Evolutionary conservation across 805 yeast species (phyloP), one percentile per base, ranked within the genome.

Genomic region (Komagataella phaffii): DNA sequence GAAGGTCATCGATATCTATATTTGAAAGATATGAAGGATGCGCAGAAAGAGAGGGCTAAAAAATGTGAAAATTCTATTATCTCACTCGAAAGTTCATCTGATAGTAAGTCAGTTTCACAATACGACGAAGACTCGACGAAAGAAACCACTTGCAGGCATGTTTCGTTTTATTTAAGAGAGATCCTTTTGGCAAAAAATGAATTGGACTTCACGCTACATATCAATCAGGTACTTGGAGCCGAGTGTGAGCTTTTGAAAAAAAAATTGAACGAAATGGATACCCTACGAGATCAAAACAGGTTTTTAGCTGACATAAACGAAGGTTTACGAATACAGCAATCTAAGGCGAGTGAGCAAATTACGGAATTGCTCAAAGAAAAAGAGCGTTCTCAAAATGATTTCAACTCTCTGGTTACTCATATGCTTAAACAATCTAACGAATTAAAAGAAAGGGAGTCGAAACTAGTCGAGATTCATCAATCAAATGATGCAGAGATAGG

Each of bases 171-270:
- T 53, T 77, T 77, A 51, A 67, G 87, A 52, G 87, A 83, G 58
- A 64, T 81, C 14, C 61, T 82, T 51, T 66, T 82, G 44, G 57
- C 72, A 53, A 73, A 73, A 50, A 83, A 83, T 60, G 88, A 83
- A 59, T 65, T 80, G 44, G 83, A 80, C 49, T 83, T 83, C 57
- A 68, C 78, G 3, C 70, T 73, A 49, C 81, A 77, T 61, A 59
- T 79, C 57, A 76, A 75, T 49, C 69, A 74, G 50, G 67, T 77
- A 53, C 70, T 50, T 19, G 30, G 54, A 18, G 7, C 19, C 6
- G 30, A 36, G 45, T 44, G 24, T 19, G 21, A 44, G 18, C 30
- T 36, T 18, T 40, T 24, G 30, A 49, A 36, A 36, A 46, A 46
- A 7, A 23, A 52, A 19, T 44, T 49, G 7, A 45, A 6, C 3